These are phyloP conservation scores for Cladophialophora exuberans DNA, from an alignment of 2,329 filamentous ascomycete genomes.

Conservation along the genomic window DNA sequence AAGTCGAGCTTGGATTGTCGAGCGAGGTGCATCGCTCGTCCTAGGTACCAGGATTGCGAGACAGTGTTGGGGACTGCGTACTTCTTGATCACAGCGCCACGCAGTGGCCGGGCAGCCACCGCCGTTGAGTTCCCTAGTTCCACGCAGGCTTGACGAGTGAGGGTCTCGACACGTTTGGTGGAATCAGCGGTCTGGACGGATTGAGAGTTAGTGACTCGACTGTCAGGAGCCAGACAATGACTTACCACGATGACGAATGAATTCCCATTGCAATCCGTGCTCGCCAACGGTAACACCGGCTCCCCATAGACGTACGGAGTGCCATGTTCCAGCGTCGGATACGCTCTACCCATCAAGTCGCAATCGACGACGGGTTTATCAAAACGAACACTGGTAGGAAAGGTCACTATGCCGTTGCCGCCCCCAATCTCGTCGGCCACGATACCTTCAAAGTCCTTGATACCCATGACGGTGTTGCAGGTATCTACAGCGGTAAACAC, in stretches of 20 bases:
- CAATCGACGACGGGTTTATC: conserved; percentile 50
- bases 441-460: conserved; percentile 43
- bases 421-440: conserved; percentile 40
- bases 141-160: conserved; percentile 35
- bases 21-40: conserved; percentile 36
- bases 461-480: conserved; percentile 33
- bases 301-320: conserved; percentile 49
- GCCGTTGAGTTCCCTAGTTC: conserved; percentile 36
- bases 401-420: conserved; percentile 44
- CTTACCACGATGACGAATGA: conserved; percentile 35
- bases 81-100: conserved; percentile 32
- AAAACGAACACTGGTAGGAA: conserved; percentile 36
- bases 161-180: conserved; percentile 33
- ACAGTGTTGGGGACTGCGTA: conserved; percentile 38
- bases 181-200: conserved; percentile 32
- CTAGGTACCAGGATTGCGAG: conserved; percentile 39
- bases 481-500: conserved; percentile 45
- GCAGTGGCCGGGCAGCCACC: conserved; percentile 32
- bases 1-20: conserved; percentile 38
- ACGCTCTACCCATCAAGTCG: conserved; percentile 54
- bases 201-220: background rate
- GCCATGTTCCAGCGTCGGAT: conserved; percentile 50
- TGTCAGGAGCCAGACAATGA: background rate
- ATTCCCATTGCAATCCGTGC: conserved; percentile 49
- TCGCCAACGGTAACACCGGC: conserved; percentile 43